Base-by-base conservation (phyloP, 768 basidiomycete genomes). In the Boletus pseudopeckii region DNA sequence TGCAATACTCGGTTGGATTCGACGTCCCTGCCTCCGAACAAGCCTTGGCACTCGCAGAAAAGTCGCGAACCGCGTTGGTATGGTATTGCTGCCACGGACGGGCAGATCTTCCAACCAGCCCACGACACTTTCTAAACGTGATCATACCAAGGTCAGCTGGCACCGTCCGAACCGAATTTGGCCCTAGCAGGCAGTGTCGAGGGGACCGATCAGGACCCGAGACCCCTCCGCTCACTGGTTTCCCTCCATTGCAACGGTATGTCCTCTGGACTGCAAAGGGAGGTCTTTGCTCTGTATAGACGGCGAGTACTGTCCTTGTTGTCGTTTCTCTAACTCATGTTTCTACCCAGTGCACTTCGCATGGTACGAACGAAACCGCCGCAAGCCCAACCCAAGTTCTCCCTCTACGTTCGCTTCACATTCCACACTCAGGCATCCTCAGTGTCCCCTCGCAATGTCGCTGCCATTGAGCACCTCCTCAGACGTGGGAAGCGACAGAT, bases 401-500 rank as follows among this genome's bases (percentile, higher is more conserved):
- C 74, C 22, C 77, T 89, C 43, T 81, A 81, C 65, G 74, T 88
- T 32, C 86, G 83, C 54, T 85, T 86, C 66, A 79, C 75, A 13
- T 92, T 93, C 70, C 86, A 74, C 64, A 74, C 74, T 7, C 85
- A 86, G 61, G 85, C 87, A 5, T 62, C 75, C 5, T 73, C 73
- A 1, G 75, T 90, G 24, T 80, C 86, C 4, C 78, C 85, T 6
- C 81, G 87, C 11, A 80, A 89, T 50, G 75, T 92, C 54, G 76
- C 77, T 50, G 80, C 80, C 9, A 80, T 92, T 36, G 90, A 93
- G 60, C 85, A 91, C 66, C 74, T 91, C 33, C 64, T 93, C n/a
- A 79, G 90, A 43, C 81, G 80, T 50, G 87, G 87, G 3, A 69
- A 61, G 45, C 75, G 83, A 56, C 87, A 90, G 59, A 61, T 92